Percentiles rank a stretch among this genome's conserved stretches.
Evolutionary conservation across 2,329 filamentous ascomycete species (phyloP).

Genomic region (Fusarium nelsonii): DNA sequence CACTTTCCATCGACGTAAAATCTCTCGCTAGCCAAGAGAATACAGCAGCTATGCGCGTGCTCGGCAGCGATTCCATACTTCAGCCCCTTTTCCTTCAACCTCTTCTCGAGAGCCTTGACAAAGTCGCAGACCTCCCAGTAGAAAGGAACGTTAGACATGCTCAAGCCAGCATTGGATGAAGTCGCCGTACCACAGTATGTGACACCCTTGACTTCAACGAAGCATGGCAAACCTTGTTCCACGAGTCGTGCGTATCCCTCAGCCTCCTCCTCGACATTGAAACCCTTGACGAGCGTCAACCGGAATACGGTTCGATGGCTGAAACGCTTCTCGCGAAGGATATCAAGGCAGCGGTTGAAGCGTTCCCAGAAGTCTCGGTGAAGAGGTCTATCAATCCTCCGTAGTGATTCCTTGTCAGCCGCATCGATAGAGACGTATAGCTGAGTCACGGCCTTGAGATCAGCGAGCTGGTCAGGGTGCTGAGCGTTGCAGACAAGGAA

Average conservation of each 20-base stretch:
- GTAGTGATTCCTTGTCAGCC: conserved; percentile 86
- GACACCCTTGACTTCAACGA: conserved; percentile 96
- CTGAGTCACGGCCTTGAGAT: conserved; percentile 88
- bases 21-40: conserved; percentile 83
- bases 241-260: conserved; percentile 91
- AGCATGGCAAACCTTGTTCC: conserved; percentile 86
- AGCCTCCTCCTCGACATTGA: conserved; percentile 95
- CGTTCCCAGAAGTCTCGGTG: conserved; percentile 98
- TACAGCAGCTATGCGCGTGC: conserved; percentile 94
- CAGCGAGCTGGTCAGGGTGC: conserved; percentile 89
- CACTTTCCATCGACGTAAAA: conserved; percentile 84
- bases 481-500: conserved; percentile 98
- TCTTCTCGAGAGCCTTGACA: conserved; percentile 78
- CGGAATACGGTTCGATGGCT: conserved; percentile 94
- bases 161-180: conserved; percentile 84
- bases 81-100: conserved; percentile 77
- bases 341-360: conserved; percentile 90
- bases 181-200: conserved; percentile 95
- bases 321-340: conserved; percentile 84
- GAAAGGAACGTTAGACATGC: conserved; percentile 98
- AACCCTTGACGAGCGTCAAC: conserved; percentile 95
- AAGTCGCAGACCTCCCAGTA: conserved; percentile 91
- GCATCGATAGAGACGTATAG: conserved; percentile 97
- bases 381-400: conserved; percentile 89
- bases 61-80: conserved; percentile 93